Conservation (phyloP, 768 basidiomycete species). For the Filobasidium floriforme region DNA sequence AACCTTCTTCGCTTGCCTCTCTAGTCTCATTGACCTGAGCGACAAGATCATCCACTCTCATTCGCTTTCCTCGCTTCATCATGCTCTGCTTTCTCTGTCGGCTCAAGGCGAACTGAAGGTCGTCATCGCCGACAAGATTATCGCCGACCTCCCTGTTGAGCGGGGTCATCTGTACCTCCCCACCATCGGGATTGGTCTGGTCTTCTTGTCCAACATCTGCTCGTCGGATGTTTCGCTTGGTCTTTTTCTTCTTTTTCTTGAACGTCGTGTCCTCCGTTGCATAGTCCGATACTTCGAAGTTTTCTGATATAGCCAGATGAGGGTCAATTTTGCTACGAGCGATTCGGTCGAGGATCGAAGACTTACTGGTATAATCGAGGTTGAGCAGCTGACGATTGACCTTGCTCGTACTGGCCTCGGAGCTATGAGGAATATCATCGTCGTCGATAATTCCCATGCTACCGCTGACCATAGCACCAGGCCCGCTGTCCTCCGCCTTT, state of each 20-base stretch:
- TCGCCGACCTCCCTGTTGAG: constrained; percentile 64
- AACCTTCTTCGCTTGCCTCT: constrained; percentile 36
- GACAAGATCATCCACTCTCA: constrained; percentile 71
- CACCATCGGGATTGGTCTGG: constrained; percentile 48
- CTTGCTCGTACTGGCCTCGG: constrained; percentile 48
- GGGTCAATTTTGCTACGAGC: constrained; percentile 27
- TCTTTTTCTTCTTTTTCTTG: constrained; percentile 96
- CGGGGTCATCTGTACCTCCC: constrained; percentile 60
- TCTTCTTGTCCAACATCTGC: constrained; percentile 50
- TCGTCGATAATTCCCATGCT: constrained; percentile 47
- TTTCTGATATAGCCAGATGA: constrained; percentile 53
- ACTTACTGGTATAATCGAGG: constrained; percentile 84
- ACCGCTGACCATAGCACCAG: constrained; percentile 26
- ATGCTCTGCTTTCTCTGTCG: constrained; percentile 74
- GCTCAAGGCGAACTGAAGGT: constrained; percentile 85
- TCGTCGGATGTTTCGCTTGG: constrained; percentile 65
- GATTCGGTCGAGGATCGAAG: background rate
- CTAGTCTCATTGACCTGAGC: constrained; percentile 49
- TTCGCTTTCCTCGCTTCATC: constrained; percentile 62
- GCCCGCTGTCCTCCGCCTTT: background rate
- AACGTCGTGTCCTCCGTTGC: constrained; percentile 84
- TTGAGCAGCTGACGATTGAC: constrained; percentile 74
- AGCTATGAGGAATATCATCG: constrained; percentile 39
- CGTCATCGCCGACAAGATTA: constrained; percentile 97
- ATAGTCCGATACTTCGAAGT: constrained; percentile 77